Evolutionary conservation across 2,329 filamentous ascomycete species (phyloP), one percentile per base, ranked within the genome.

Genomic region (Gaeumannomyces sp.): DNA sequence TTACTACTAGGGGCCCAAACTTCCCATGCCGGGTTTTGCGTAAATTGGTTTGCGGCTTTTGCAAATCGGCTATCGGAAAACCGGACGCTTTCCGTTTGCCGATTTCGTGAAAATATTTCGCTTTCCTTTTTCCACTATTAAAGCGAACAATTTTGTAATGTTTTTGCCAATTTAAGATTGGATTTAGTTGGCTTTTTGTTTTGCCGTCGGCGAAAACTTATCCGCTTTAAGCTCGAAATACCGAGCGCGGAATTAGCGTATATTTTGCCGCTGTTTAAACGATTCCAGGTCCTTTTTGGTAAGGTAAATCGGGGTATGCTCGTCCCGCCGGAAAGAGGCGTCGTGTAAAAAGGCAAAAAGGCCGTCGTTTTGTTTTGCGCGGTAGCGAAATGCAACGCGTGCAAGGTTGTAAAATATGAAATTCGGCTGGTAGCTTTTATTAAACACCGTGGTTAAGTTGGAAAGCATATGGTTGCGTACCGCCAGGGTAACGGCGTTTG

Each of bases 401-500:
- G 35, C 59, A 61, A 61, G 59, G 33, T 61, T 31, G 25, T n/a
- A 14, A 61, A n/a, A 4, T 19, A 61, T 33, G 25, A 33, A n/a
- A 28, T 27, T 61, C 33, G 60, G 31, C 35, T 61, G 60, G 60
- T 61, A 61, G 60, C 38, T 38, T 14, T 13, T 22, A 25, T 61
- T 33, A 45, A 61, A 61, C 25, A 61, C 33, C 38, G 14, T 27
- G 33, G 6, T 61, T 25, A 33, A 61, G 38, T 61, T 61, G 60
- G 60, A 61, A 27, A 61, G 60, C 60, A 61, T 25, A 50, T 61
- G 35, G 33, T 61, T 61, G n/a, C 60, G 60, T 22, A 38, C 31
- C 35, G 60, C 60, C n/a, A n/a, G 28, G 38, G 60, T 38, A 25
- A 61, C n/a, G 16, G 16, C 22, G 19, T 38, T n/a, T 61, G 28